Percentiles rank a stretch among this genome's conserved stretches.
phyloP scores from a whole-genome alignment of 257 asterid genomes.

The Nicotiana attenuata region DNA sequence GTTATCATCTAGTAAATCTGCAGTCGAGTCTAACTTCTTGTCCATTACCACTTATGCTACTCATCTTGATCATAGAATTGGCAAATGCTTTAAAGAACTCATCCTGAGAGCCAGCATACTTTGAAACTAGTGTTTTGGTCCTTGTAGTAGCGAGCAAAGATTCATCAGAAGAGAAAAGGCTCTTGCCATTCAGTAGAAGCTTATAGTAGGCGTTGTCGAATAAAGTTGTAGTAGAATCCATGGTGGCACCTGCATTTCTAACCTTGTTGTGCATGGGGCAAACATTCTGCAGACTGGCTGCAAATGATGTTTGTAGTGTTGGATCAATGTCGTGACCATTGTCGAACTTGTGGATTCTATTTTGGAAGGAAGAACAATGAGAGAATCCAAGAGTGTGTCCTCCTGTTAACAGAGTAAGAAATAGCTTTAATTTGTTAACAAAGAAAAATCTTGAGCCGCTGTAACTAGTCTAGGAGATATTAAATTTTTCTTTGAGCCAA shows the following conservation, averaged over 20 bases:
- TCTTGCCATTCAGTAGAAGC: slow-evolving; percentile 58
- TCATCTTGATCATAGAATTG: slow-evolving; percentile 80
- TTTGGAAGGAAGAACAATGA: slow-evolving; percentile 83
- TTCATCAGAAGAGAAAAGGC: slow-evolving; percentile 71
- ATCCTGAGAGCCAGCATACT: slow-evolving; percentile 47
- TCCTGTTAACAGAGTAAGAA: slow-evolving; percentile 34
- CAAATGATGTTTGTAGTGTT: slow-evolving; percentile 49
- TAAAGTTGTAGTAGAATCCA: slow-evolving; percentile 56
- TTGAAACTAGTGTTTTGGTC: slow-evolving; percentile 51
- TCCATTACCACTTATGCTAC: slow-evolving; percentile 55
- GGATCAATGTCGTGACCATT: slow-evolving; percentile 45
- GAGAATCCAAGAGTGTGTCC: slow-evolving; percentile 91
- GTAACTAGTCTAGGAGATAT: background rate
- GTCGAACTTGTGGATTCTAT: slow-evolving; percentile 75
- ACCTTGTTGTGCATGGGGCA: slow-evolving; percentile 69
- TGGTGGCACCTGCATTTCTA: slow-evolving; percentile 50
- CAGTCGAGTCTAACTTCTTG: slow-evolving; percentile 58
- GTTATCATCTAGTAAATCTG: slow-evolving; percentile 29
- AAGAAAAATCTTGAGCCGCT: background rate
- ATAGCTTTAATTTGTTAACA: background rate
- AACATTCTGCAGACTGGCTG: slow-evolving; percentile 37
- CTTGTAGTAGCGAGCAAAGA: slow-evolving; percentile 41
- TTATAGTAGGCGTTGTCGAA: slow-evolving; percentile 73
- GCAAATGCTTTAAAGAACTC: slow-evolving; percentile 51
- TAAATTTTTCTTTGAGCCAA: background rate